Percentiles rank a stretch among this genome's conserved stretches.
These are phyloP conservation scores for Leishmania arabica DNA, from an alignment of 208 protist species.

Conservation along the genomic window DNA sequence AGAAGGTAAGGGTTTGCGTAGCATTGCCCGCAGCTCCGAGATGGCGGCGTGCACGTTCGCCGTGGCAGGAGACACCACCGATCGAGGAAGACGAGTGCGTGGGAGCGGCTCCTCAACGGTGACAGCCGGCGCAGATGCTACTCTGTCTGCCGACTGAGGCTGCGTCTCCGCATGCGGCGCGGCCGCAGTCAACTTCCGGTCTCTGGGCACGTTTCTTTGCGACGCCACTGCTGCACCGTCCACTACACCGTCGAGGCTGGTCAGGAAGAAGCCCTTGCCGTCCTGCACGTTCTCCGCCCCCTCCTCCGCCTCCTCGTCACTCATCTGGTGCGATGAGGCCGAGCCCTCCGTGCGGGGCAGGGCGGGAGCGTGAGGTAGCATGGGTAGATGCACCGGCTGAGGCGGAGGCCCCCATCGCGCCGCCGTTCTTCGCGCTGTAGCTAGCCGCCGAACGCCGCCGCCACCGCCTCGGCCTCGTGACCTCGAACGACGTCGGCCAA, in stretches of 20 bases:
- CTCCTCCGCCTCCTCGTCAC: neutral
- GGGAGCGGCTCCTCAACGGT: conserved; percentile 7
- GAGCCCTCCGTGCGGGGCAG: neutral
- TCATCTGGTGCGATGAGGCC: neutral
- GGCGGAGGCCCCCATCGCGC: neutral
- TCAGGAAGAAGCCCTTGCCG: conserved; percentile 42
- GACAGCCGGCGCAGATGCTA: neutral
- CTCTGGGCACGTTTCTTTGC: neutral
- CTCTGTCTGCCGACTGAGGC: neutral
- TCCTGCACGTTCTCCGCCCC: neutral
- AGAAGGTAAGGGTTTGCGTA: conserved; percentile 75
- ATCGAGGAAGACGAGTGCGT: conserved; percentile 14
- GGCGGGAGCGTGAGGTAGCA: neutral
- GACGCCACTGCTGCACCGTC: neutral
- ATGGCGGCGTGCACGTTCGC: conserved; percentile 83
- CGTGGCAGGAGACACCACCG: conserved; percentile 43
- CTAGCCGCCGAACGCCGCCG: neutral
- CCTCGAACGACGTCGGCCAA: conserved; percentile 5
- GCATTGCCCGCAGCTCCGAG: conserved; percentile 72
- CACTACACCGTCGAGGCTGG: conserved; percentile 26
- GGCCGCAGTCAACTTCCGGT: neutral
- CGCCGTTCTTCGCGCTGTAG: neutral
- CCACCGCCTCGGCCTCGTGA: neutral
- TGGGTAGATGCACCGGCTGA: neutral
- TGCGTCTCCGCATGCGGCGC: neutral